Base-by-base conservation (phyloP, 257 asterid genomes). In the Fraxinus quadrangulata region DNA sequence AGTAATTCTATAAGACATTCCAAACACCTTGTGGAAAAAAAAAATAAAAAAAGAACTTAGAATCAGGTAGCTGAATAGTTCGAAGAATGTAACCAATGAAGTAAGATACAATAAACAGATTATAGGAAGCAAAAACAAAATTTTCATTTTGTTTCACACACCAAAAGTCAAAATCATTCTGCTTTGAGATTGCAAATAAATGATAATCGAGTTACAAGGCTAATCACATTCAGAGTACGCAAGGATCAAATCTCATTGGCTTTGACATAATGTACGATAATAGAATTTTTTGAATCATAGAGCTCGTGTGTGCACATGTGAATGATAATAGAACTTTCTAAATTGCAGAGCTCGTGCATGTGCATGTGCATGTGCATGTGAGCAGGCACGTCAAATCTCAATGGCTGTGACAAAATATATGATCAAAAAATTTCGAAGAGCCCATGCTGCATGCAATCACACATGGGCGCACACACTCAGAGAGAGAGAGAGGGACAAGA, bases 1-100 rank as follows among this genome's bases (percentile, higher is more conserved):
- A 76, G 47, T 33, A 72, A 21, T 66, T 30, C 54, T 37, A 74
- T 76, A 75, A 73, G 79, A 63, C 69, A 63, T 63, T 63, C 9
- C 36, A 63, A 8, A 63, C 17, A 63, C 36, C 34, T 24, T 63
- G 69, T 63, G 34, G 3, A 2, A 37, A 37, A 37, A 37, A 8
- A 37, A 2, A 37, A 37, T 1, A 37, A 2, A 6, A 6, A 6
- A 59, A 37, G 67, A 73, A 34, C 45, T 70, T n/a, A 67, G 30
- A 70, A 74, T 36, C 54, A 68, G 42, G 70, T 24, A 28, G 49
- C 47, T 71, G 24, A 45, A 36, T 4, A 39, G 36, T 75, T 42
- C 16, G 77, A 37, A 51, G 71, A 21, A 40, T 0, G 19, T 61
- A 77, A 51, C 33, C 47, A 54, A 65, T 54, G 67, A 63, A 71